These are phyloP conservation scores for Rhodotorula paludigena DNA, from an alignment of 768 basidiomycete genomes.

Conservation along the genomic window DNA sequence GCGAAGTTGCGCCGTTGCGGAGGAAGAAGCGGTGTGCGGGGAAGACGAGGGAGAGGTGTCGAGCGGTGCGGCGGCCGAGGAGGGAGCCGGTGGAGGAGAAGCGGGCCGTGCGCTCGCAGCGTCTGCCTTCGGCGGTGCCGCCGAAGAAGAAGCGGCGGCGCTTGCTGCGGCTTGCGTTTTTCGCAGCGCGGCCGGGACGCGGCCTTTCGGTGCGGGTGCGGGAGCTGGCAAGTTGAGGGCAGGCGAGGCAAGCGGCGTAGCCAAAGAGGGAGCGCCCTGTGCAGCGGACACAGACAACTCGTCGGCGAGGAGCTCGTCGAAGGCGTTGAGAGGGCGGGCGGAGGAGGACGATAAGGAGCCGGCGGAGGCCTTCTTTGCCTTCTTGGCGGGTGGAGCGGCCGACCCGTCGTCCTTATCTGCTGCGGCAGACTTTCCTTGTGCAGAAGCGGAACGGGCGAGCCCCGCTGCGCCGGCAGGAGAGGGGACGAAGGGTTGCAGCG, in stretches of 20 bases:
- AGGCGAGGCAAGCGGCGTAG: constrained; percentile 3
- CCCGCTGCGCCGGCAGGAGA: neutral
- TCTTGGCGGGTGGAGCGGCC: neutral
- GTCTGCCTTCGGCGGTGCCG: neutral
- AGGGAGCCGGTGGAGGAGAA: neutral
- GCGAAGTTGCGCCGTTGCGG: neutral
- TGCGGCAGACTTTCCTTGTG: neutral
- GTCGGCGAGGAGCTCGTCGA: constrained; percentile 26
- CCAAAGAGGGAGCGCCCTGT: neutral
- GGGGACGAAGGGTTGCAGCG: neutral
- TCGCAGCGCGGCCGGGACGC: neutral
- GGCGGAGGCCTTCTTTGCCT: neutral
- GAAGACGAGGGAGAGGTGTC: neutral
- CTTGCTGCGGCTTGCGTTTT: neutral
- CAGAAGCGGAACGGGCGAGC: no score
- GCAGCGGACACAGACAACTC: neutral
- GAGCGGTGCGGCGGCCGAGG: neutral
- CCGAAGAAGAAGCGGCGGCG: neutral
- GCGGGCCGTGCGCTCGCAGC: neutral
- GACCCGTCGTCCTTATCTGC: neutral
- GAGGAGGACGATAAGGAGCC: no score
- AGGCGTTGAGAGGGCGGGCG: neutral
- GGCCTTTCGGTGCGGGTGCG: neutral
- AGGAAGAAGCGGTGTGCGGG: neutral
- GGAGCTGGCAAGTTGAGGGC: neutral